Evolutionary conservation across 192 early-diverging fungal genomes (phyloP), one percentile per base, ranked within the genome.

Genomic region (Coemansia sp.): DNA sequence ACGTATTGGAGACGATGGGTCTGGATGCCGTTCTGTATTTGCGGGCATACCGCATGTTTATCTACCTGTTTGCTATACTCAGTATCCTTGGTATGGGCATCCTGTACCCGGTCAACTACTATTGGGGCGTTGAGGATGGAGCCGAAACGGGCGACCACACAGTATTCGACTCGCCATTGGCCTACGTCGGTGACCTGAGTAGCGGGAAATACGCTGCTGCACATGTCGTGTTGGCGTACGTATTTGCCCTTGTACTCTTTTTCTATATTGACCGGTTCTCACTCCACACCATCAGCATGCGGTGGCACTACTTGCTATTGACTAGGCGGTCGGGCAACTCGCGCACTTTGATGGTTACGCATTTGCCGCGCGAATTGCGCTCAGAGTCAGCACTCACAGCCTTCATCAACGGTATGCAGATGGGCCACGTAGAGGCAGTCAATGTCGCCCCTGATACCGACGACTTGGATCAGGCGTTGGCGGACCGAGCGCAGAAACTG

Each of bases 271-370:
- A 82, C 70, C 67, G 84, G 27, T 86, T 82, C 34, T 68, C 84
- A 2, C 77, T 82, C 20, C 84, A 86, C 68, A 74, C 71, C 0
- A 60, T 86, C n/a, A 74, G 74, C 5, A 77, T 86, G 75, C 84
- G 84, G 10, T 86, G 84, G 84, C 84, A 86, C 68, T 86, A 79
- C 40, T 66, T 86, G 65, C 72, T 86, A 34, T 70, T 79, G 40
- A 86, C 80, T 9, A 46, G 76, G 40, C 73, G 80, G 18, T 73
- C 84, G 43, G 77, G 76, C 62, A 78, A 73, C 33, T 66, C 90
- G 24, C 88, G 91, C 44, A 90, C 90, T 31, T 85, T 93, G 34
- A 87, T 93, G 86, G 81, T 92, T 5, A 87, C 88, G 11, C 88
- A 88, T 15, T 67, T 93, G 55, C 92, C 92, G 22, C 66, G 85